Evolutionary conservation across 345 rosid species (phyloP).

Genomic region (Rhizophora mangle): DNA sequence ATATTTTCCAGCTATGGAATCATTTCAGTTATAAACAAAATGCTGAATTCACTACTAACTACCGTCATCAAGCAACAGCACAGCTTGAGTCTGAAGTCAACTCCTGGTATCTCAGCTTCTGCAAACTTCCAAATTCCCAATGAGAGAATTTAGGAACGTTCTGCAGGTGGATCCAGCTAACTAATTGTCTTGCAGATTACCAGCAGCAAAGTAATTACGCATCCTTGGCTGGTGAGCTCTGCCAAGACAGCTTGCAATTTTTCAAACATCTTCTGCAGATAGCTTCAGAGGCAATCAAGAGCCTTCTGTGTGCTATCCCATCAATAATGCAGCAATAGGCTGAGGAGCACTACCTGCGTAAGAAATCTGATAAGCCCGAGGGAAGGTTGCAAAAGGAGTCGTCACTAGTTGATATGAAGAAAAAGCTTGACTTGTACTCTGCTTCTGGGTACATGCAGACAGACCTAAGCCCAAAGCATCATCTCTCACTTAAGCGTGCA

Average conservation of each 20-base stretch:
- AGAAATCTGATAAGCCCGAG: conserved; percentile 51
- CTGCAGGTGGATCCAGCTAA: conserved; percentile 59
- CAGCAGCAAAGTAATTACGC: conserved; percentile 45
- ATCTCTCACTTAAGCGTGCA: conserved; percentile 24
- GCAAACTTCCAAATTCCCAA: conserved; percentile 61
- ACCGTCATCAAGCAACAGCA: conserved; percentile 65
- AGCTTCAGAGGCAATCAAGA: conserved; percentile 1
- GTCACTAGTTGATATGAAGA: conserved; percentile 54
- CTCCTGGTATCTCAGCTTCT: conserved; percentile 72
- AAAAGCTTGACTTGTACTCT: conserved; percentile 38
- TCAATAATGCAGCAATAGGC: background rate
- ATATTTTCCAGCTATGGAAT: conserved; percentile 64
- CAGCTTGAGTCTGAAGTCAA: conserved; percentile 76
- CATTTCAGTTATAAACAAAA: conserved; percentile 44
- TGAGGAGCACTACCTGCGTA: conserved; percentile 48
- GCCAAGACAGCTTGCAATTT: conserved; percentile 43
- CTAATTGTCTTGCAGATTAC: conserved; percentile 48
- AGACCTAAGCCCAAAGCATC: conserved; percentile 20
- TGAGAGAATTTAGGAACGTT: conserved; percentile 65
- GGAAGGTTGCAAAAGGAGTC: conserved; percentile 58
- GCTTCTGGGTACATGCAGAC: conserved; percentile 28
- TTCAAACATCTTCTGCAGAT: background rate
- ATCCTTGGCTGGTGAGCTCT: conserved; percentile 51
- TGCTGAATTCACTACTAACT: conserved; percentile 54
- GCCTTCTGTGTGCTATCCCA: background rate